phyloP scores from a whole-genome alignment of 768 basidiomycete genomes.

The Kwoniella shandongensis region DNA sequence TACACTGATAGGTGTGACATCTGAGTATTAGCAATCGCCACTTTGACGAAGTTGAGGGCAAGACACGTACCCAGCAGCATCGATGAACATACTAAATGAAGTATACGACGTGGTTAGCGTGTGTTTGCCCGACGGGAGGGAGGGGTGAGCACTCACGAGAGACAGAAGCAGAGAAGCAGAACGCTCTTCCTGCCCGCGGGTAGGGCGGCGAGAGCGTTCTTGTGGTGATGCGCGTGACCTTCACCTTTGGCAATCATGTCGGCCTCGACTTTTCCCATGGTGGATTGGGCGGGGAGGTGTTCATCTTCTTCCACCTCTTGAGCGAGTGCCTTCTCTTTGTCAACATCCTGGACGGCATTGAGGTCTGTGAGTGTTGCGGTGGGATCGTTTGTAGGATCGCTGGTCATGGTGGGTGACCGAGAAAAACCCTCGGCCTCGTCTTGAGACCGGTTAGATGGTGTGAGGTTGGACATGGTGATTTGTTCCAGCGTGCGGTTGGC shows the following conservation, averaged over 20 bases:
- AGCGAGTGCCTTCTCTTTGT: constrained; percentile 13
- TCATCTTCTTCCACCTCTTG: constrained; percentile 1
- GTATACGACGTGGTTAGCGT: not conserved
- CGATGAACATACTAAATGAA: constrained; percentile 28
- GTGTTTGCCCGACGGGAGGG: constrained; percentile 1
- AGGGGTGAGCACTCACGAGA: constrained; percentile 31
- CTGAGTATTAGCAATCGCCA: too few species aligned
- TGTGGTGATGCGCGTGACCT: constrained; percentile 17
- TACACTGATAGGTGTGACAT: constrained; percentile 26
- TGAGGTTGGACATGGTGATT: too few species aligned
- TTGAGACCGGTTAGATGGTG: too few species aligned
- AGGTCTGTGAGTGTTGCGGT: constrained; percentile 14
- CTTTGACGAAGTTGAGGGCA: too few species aligned
- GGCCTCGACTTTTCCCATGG: constrained; percentile 20
- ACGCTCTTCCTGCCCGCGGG: constrained; percentile 30
- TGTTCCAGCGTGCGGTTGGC: too few species aligned
- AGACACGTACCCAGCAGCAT: constrained; percentile 29
- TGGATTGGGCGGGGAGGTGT: constrained; percentile 21
- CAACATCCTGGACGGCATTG: not conserved
- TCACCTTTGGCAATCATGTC: constrained; percentile 10
- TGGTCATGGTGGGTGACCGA: constrained; percentile 15
- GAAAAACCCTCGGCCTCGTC: constrained; percentile 13
- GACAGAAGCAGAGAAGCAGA: constrained; percentile 41
- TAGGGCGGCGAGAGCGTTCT: constrained; percentile 27
- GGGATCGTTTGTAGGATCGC: constrained; percentile 17